These are phyloP conservation scores for Phytophthora quininea DNA, from an alignment of 352 stramenopile species.

Conservation along the genomic window DNA sequence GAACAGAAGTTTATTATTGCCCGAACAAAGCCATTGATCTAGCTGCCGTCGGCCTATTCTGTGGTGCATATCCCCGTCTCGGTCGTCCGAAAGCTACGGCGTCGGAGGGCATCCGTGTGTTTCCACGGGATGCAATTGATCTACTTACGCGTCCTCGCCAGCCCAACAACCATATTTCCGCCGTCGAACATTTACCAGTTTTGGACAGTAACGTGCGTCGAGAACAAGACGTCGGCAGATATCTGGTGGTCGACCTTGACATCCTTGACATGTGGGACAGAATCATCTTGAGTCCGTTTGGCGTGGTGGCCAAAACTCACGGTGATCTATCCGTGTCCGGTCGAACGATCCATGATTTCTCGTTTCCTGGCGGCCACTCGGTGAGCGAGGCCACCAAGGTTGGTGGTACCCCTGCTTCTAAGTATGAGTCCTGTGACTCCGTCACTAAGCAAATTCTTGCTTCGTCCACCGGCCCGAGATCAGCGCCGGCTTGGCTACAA, in stretches of 20 bases:
- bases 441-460: constrained; percentile 5
- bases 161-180: neutral
- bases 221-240: constrained; percentile 1
- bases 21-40: neutral
- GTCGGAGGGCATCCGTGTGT: no score
- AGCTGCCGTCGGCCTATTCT: no score
- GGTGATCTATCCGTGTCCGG: neutral
- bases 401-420: neutral
- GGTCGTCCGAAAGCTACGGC: neutral
- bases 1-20: neutral
- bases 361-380: constrained; percentile 2
- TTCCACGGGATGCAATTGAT: no score
- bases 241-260: constrained; percentile 1
- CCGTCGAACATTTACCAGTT: neutral
- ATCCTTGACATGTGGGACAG: neutral
- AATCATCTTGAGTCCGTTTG: constrained; percentile 8
- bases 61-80: neutral
- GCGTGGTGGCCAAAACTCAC: constrained; percentile 4
- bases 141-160: neutral
- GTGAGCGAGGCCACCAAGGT: constrained; percentile 9
- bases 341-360: constrained; percentile 16
- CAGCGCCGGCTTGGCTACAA: neutral
- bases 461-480: neutral
- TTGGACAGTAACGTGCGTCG: neutral
- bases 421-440: constrained; percentile 1